Evolutionary conservation across 2,329 filamentous ascomycete species (phyloP).

Genomic region (Cadophora sp.): DNA sequence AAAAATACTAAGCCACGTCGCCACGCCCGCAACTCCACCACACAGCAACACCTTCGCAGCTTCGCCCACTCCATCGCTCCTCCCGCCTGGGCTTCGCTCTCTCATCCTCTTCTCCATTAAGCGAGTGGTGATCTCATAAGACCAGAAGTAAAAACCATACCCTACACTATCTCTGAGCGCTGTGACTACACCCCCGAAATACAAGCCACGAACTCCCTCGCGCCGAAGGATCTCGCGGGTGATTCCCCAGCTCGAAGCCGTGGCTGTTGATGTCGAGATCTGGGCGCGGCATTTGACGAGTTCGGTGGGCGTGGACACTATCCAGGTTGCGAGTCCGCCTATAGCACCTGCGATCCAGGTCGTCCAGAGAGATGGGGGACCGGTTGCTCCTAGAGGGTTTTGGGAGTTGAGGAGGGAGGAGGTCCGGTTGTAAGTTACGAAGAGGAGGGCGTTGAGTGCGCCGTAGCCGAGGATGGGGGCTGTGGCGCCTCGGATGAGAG

Average conservation of each 20-base stretch:
- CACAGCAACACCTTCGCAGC: conserved; percentile 76
- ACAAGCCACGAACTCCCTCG: conserved; percentile 73
- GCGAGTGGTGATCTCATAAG: conserved; percentile 79
- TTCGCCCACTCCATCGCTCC: conserved; percentile 49
- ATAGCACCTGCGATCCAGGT: conserved; percentile 82
- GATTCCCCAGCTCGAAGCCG: conserved; percentile 58
- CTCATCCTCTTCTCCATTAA: conserved; percentile 50
- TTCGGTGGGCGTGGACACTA: conserved; percentile 87
- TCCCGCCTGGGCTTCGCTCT: conserved; percentile 32
- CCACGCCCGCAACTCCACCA: conserved; percentile 84
- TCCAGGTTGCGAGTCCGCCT: conserved; percentile 84
- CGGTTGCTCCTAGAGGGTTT: conserved; percentile 28
- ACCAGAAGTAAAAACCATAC: conserved; percentile 98
- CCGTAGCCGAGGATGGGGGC: conserved; percentile 91
- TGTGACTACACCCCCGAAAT: conserved; percentile 82
- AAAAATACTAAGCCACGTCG: conserved; percentile 90
- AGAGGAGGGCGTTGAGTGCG: conserved; percentile 87
- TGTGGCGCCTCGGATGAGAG: conserved; percentile 70
- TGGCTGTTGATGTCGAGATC: conserved; percentile 52
- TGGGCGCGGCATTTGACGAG: conserved; percentile 90
- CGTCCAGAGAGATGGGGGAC: conserved; percentile 62
- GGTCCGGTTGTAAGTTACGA: conserved; percentile 89
- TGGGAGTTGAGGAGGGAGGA: conserved; percentile 63
- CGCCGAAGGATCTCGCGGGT: conserved; percentile 64
- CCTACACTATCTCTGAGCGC: conserved; percentile 84